These are phyloP conservation scores for Fraxinus excelsior DNA, from an alignment of 257 asterid genomes.

Conservation along the genomic window DNA sequence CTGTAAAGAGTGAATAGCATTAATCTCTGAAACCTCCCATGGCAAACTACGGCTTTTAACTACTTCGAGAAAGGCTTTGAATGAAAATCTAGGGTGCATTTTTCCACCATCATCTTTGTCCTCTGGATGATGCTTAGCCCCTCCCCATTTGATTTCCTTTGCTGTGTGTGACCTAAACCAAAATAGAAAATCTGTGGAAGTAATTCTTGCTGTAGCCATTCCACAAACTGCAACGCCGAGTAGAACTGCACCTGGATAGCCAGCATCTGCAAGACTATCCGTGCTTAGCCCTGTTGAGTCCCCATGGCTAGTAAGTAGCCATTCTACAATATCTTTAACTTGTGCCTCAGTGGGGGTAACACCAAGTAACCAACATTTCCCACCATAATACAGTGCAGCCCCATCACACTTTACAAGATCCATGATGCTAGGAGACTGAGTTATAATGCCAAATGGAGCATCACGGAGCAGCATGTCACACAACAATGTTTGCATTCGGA, in stretches of 20 bases:
- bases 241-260: slow-evolving; percentile 57
- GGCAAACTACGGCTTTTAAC: slow-evolving; percentile 52
- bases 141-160: slow-evolving; percentile 65
- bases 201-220: slow-evolving; percentile 58
- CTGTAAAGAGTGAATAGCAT: slow-evolving; percentile 64
- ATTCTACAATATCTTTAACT: slow-evolving; percentile 50
- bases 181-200: slow-evolving; percentile 45
- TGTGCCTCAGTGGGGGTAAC: slow-evolving; percentile 53
- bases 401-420: slow-evolving; percentile 67
- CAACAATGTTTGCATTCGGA: slow-evolving; percentile 52
- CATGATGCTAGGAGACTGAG: slow-evolving; percentile 61
- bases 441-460: slow-evolving; percentile 51
- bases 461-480: slow-evolving; percentile 71
- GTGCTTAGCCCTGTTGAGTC: slow-evolving; percentile 70
- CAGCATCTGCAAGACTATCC: slow-evolving; percentile 58
- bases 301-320: slow-evolving; percentile 48
- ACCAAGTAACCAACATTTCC: slow-evolving; percentile 51
- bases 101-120: slow-evolving; percentile 57
- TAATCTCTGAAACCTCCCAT: slow-evolving; percentile 62
- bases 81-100: slow-evolving; percentile 63
- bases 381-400: slow-evolving; percentile 55
- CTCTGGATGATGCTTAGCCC: slow-evolving; percentile 65
- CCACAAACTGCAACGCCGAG: slow-evolving; percentile 67
- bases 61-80: slow-evolving; percentile 56
- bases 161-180: slow-evolving; percentile 70